Evolutionary conservation across 2,329 filamentous ascomycete species (phyloP), one percentile per base, ranked within the genome.

Genomic region (Coniochaeta sp.): DNA sequence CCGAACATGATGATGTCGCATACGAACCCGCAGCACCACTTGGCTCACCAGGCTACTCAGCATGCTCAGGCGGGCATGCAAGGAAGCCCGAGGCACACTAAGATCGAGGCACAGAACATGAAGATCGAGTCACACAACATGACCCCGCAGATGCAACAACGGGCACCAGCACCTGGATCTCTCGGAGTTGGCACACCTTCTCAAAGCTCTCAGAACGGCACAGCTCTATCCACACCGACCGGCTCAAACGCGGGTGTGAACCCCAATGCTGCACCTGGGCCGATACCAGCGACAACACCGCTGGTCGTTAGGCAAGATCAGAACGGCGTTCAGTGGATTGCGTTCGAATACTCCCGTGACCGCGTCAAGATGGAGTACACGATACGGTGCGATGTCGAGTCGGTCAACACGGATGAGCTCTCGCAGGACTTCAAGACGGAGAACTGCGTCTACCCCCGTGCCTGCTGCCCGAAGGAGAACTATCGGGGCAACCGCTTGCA

Each of bases 361-460:
- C 81, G 92, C 45, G 91, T 97, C 59, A 99, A 99, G 82, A 96
- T 97, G 91, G 91, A 97, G 70, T 99, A 99, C 72, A 96, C 91
- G 1, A 99, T 99, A 62, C 86, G 94, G 50, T 97, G 94, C 67
- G 94, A 97, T 61, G 94, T 97, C 18, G 94, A 97, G 72, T 96
- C 91, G 1, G 91, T 99, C 56, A 91, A 91, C 64, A 91, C 92
- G 42, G 91, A 96, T 52, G 85, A 85, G 55, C 79, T 99, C 16
- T 81, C 82, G 42, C 76, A 82, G 57, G 92, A 97, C 58, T 97
- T 97, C 79, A 97, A 96, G 76, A 89, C 89, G 8, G 92, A 96
- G 67, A 99, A 99, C 72, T 97, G 94, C 67, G 94, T 99, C 13
- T 99, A 97, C 65, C 94, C 94, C 3, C 83, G 94, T 54, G 94